Conservation (phyloP, 2,329 filamentous ascomycete genomes). For the Aciculosporium take region DNA sequence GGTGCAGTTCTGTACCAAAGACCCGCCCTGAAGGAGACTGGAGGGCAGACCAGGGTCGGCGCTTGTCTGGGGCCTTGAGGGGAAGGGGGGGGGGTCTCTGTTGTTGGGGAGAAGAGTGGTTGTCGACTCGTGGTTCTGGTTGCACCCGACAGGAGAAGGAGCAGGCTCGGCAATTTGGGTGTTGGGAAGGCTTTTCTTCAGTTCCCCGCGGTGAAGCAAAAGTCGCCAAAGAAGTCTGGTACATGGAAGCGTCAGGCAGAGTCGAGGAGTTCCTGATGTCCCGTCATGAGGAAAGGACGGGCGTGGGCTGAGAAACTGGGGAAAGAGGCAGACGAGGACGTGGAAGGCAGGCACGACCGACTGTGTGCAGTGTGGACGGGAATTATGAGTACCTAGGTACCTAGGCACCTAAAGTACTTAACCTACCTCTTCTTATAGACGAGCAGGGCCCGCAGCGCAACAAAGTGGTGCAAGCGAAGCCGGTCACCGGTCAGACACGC, state of each 20-base stretch:
- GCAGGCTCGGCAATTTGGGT: not conserved
- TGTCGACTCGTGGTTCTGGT: conserved; percentile 4
- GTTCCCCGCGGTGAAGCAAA: not conserved
- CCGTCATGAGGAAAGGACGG: not conserved
- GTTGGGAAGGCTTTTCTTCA: not conserved
- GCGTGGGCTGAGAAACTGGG: not conserved
- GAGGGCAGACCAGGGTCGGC: conserved; percentile 5
- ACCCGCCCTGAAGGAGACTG: conserved; percentile 4
- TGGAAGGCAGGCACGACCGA: not conserved
- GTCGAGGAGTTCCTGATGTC: too few species aligned
- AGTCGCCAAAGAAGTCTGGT: not conserved
- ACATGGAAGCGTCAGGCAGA: not conserved
- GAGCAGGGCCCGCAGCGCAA: too few species aligned
- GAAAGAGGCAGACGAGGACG: not conserved
- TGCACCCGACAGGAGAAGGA: conserved; percentile 2
- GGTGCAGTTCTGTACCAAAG: conserved; percentile 1
- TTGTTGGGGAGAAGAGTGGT: conserved; percentile 1
- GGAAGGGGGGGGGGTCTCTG: too few species aligned
- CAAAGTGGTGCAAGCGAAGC: too few species aligned
- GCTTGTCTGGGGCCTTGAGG: conserved; percentile 3
- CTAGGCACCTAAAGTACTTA: too few species aligned
- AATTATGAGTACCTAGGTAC: not conserved
- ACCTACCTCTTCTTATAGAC: too few species aligned
- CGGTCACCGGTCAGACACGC: not conserved
- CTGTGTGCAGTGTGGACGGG: too few species aligned